Evolutionary conservation across 306 rosid species (phyloP).

Genomic region (Castanea sativa): DNA sequence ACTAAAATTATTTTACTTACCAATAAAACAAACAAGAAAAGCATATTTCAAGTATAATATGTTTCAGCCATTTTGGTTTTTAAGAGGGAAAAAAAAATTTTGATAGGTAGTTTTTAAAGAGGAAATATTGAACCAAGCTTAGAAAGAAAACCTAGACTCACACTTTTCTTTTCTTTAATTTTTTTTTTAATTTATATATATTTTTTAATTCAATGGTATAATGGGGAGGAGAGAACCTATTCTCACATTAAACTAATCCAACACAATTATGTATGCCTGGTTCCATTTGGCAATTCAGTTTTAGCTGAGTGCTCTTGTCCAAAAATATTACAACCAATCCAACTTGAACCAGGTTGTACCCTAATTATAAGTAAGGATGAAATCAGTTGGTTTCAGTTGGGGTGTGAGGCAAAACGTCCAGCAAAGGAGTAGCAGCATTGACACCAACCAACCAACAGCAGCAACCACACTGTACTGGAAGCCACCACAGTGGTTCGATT

Average conservation of each 20-base stretch:
- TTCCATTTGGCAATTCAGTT: neutral
- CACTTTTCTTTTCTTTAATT: too few relatives aligned
- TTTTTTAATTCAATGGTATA: too few relatives aligned
- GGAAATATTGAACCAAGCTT: neutral
- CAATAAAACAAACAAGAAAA: neutral
- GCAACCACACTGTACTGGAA: too few relatives aligned
- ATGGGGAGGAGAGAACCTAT: neutral
- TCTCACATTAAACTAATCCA: neutral
- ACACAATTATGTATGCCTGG: neutral
- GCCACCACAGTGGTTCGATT: too few relatives aligned
- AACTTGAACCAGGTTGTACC: neutral
- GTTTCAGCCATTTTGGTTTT: neutral
- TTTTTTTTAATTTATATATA: too few relatives aligned
- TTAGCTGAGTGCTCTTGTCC: neutral
- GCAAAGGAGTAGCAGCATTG: too few relatives aligned
- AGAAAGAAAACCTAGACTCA: neutral
- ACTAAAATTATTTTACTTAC: too few relatives aligned
- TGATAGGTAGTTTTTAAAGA: neutral
- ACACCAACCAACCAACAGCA: too few relatives aligned
- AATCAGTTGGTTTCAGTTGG: too few relatives aligned
- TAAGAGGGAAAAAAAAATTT: neutral
- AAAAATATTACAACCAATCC: neutral
- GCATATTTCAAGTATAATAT: neutral
- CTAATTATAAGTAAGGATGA: neutral
- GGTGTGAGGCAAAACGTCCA: too few relatives aligned